A percentile compares a stretch with the other conserved stretches of the same genome.
phyloP scores from a whole-genome alignment of 2,329 filamentous ascomycete genomes.

The Talaromyces marneffei region DNA sequence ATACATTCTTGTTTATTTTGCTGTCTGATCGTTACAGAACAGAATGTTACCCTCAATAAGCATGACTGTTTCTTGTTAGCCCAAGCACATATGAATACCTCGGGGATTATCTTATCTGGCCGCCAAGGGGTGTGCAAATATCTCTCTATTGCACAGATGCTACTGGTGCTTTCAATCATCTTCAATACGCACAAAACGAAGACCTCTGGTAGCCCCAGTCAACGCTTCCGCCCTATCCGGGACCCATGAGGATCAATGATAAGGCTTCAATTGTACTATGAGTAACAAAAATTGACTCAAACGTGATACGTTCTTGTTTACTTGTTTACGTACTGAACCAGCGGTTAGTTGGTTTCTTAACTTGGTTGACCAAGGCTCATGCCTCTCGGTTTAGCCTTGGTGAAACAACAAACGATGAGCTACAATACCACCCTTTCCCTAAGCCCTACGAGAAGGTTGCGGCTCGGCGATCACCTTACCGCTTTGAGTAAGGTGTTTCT shows the following conservation, averaged over 20 bases:
- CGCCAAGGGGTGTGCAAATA: too few species aligned
- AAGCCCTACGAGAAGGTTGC: slow-evolving; percentile 1
- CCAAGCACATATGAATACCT: too few species aligned
- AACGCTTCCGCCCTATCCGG: slow-evolving; percentile 5
- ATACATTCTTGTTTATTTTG: background rate
- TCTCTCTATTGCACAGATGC: background rate
- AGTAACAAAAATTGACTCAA: background rate
- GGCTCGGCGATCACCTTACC: background rate
- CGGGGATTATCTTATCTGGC: too few species aligned
- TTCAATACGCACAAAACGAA: background rate
- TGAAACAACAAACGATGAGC: background rate
- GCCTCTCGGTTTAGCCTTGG: background rate
- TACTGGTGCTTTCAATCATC: background rate
- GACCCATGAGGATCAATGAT: background rate
- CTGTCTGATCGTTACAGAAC: too few species aligned
- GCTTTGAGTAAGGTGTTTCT: background rate
- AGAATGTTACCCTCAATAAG: background rate
- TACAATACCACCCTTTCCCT: slow-evolving; percentile 2
- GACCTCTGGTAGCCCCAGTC: background rate
- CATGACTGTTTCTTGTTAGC: too few species aligned
- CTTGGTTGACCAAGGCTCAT: background rate
- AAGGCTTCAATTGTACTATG: background rate
- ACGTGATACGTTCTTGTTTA: background rate
- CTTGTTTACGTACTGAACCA: background rate
- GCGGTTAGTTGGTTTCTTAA: background rate